phyloP scores from a whole-genome alignment of 1,139 yeast species.

The Pneumocystis carinii region DNA sequence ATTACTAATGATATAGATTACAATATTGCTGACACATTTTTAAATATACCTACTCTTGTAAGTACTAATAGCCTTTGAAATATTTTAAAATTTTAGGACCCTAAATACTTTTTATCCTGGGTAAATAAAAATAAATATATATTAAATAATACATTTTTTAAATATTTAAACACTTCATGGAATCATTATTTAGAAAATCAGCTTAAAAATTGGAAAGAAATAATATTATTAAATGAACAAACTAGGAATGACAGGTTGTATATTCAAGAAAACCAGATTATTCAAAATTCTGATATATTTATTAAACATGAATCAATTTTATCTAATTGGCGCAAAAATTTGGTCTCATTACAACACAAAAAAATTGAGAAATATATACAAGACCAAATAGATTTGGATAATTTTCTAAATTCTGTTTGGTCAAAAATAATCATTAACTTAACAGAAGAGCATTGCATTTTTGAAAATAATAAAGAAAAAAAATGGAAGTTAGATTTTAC shows the following conservation, averaged over 20 bases:
- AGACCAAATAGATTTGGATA: conserved; percentile 47
- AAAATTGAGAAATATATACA: conserved; percentile 40
- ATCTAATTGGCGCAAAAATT: not conserved
- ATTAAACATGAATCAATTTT: not conserved
- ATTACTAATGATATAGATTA: not conserved
- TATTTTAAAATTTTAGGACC: conserved; percentile 10
- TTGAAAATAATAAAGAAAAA: conserved; percentile 17
- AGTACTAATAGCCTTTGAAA: conserved; percentile 9
- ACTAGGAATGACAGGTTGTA: not conserved
- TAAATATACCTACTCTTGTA: not conserved
- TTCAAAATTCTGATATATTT: not conserved
- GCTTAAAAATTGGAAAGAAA: not conserved
- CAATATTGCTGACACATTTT: not conserved
- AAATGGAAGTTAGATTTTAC: conserved; percentile 44
- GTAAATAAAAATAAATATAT: conserved; percentile 8
- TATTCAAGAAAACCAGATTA: not conserved
- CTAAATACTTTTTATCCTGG: conserved; percentile 13
- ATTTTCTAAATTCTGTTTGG: conserved; percentile 37
- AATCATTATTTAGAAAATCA: conserved; percentile 12
- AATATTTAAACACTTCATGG: conserved; percentile 13
- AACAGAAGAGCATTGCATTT: conserved; percentile 26
- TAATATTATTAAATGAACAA: not conserved
- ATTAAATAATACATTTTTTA: conserved; percentile 14
- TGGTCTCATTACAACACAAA: conserved; percentile 22
- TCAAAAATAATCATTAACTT: conserved; percentile 33